These are phyloP conservation scores for Phialophora expanda DNA, from an alignment of 2,329 filamentous ascomycete species.

Conservation along the genomic window DNA sequence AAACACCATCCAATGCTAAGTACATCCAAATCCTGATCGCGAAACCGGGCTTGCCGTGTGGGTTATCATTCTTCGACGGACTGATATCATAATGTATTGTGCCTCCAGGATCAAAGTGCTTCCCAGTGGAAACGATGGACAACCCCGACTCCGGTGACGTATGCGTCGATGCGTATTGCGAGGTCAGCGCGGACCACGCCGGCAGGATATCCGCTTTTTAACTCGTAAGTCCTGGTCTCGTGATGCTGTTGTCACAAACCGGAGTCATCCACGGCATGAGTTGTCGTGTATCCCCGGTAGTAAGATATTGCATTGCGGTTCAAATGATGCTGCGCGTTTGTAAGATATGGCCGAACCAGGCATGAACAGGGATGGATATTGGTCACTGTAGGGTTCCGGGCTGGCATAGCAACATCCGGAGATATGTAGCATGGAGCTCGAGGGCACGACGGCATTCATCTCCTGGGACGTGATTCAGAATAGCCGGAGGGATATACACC, in stretches of 20 bases:
- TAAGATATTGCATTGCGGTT: conserved; percentile 11
- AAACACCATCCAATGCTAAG: conserved; percentile 33
- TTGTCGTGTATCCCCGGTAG: conserved; percentile 15
- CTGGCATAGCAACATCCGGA: conserved; percentile 18
- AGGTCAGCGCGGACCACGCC: conserved; percentile 13
- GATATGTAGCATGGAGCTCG: conserved; percentile 9
- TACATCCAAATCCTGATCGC: conserved; percentile 29
- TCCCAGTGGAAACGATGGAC: conserved; percentile 37
- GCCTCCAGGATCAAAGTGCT: conserved; percentile 31
- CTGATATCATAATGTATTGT: conserved; percentile 16
- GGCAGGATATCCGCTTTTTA: conserved; percentile 22
- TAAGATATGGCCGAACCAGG: conserved; percentile 4
- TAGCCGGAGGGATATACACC: conserved; percentile 26
- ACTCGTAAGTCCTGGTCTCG: conserved; percentile 28
- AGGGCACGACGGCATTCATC: conserved; percentile 23
- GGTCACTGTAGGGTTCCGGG: conserved; percentile 3
- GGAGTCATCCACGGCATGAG: conserved; percentile 14
- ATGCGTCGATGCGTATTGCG: conserved; percentile 14
- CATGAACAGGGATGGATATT: neutral
- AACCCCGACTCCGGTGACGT: conserved; percentile 28
- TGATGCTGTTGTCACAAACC: conserved; percentile 29
- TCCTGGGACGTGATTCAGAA: conserved; percentile 30
- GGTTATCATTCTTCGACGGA: conserved; percentile 39
- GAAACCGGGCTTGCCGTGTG: conserved; percentile 43
- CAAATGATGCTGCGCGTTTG: conserved; percentile 11